Evolutionary conservation across 768 basidiomycete species (phyloP).

Genomic region (Boletus subcaerulescens): DNA sequence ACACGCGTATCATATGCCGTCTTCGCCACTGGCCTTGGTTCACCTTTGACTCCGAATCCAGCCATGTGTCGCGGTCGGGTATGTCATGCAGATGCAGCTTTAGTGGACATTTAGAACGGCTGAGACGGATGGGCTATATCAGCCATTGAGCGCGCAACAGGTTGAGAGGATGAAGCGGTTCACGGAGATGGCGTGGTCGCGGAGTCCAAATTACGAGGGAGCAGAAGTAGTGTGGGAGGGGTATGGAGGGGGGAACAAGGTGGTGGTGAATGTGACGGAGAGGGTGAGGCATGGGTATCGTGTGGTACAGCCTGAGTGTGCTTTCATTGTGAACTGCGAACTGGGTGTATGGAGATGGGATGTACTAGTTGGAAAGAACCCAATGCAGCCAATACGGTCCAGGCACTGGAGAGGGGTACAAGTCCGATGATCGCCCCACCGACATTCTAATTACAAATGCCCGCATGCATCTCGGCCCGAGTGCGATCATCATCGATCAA

Average conservation of each 20-base stretch:
- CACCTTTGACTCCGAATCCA: conserved; percentile 14
- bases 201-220: conserved; percentile 14
- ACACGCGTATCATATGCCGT: background rate
- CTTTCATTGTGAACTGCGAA: conserved; percentile 13
- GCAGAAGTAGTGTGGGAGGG: background rate
- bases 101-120: conserved; percentile 13
- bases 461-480: no score
- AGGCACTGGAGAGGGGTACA: no score
- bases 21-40: conserved; percentile 9
- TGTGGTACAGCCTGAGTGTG: conserved; percentile 6
- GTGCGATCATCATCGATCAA: no score
- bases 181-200: conserved; percentile 14
- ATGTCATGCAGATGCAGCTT: conserved; percentile 20
- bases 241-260: no score
- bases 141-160: conserved; percentile 8
- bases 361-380: background rate
- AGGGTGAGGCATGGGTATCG: conserved; percentile 5
- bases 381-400: no score
- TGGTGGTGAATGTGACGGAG: conserved; percentile 9
- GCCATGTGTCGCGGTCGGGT: background rate
- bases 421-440: no score
- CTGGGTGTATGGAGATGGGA: conserved; percentile 10
- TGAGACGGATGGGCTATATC: conserved; percentile 15
- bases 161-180: background rate
- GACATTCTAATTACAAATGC: no score